Evolutionary conservation across 192 early-diverging fungal species (phyloP).

Genomic region (Kickxella alabastrina): DNA sequence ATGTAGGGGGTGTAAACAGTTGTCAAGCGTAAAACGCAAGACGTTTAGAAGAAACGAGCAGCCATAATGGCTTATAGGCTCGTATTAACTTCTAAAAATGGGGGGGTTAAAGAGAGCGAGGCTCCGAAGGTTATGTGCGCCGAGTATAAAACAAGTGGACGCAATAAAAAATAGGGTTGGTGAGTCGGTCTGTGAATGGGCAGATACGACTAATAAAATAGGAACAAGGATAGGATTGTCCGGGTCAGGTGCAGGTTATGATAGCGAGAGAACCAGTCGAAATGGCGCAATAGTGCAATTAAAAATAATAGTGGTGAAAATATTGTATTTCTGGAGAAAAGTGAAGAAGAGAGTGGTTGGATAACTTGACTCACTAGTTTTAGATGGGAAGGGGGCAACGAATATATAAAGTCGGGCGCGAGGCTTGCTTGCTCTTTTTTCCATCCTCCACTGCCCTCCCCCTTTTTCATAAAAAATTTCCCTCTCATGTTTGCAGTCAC

Average conservation of each 20-base stretch:
- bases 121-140: constrained; percentile 19
- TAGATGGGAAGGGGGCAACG: background rate
- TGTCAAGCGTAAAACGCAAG: constrained; percentile 36
- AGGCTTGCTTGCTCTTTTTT: too few relatives aligned
- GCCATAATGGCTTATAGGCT: constrained; percentile 38
- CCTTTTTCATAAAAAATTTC: too few relatives aligned
- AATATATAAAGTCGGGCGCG: constrained; percentile 8
- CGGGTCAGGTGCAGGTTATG: too few relatives aligned
- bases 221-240: too few relatives aligned
- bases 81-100: constrained; percentile 34
- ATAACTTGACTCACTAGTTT: constrained; percentile 17
- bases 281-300: constrained; percentile 6
- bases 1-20: constrained; percentile 9
- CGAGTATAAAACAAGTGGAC: constrained; percentile 27
- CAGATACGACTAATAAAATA: too few relatives aligned
- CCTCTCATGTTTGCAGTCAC: too few relatives aligned
- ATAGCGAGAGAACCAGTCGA: background rate
- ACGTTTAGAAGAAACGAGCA: constrained; percentile 53
- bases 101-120: constrained; percentile 24
- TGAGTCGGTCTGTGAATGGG: too few relatives aligned
- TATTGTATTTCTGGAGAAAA: background rate
- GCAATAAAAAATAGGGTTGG: constrained; percentile 18
- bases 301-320: constrained; percentile 7
- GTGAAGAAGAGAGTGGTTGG: constrained; percentile 7
- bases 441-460: too few relatives aligned